Evolutionary conservation across 1,284 basidiomycete species (phyloP).

Genomic region (Melampsora allii-populina): DNA sequence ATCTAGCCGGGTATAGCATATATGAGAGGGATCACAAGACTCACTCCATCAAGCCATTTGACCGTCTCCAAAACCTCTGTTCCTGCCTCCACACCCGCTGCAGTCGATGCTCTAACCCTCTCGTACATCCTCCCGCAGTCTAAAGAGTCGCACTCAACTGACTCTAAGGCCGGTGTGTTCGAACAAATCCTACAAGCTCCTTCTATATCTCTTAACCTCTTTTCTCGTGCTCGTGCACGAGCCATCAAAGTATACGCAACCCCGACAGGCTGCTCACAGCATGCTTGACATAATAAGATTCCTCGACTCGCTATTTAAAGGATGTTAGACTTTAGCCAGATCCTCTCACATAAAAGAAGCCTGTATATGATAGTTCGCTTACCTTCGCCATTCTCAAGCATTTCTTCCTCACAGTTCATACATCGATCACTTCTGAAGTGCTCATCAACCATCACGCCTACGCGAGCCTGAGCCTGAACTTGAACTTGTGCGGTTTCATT

Average conservation of each 20-base stretch:
- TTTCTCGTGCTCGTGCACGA: slow-evolving; percentile 62
- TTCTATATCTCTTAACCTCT: slow-evolving; percentile 57
- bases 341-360: slow-evolving; percentile 47
- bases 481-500: background rate
- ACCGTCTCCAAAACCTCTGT: slow-evolving; percentile 2
- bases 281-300: slow-evolving; percentile 61
- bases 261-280: slow-evolving; percentile 59
- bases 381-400: slow-evolving; percentile 37
- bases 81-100: background rate
- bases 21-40: background rate
- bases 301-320: background rate
- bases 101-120: slow-evolving; percentile 59
- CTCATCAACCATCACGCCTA: slow-evolving; percentile 46
- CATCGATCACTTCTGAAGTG: slow-evolving; percentile 48
- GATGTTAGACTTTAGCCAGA: background rate
- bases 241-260: slow-evolving; percentile 63
- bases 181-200: slow-evolving; percentile 69
- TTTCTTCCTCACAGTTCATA: slow-evolving; percentile 46
- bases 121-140: slow-evolving; percentile 80
- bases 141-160: slow-evolving; percentile 70
- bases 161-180: slow-evolving; percentile 60
- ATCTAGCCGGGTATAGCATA: no score
- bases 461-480: slow-evolving; percentile 2
- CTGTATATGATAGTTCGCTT: slow-evolving; percentile 42
- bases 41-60: background rate